phyloP scores from a whole-genome alignment of 192 early-diverging fungal genomes.

The Coemansia sp. region DNA sequence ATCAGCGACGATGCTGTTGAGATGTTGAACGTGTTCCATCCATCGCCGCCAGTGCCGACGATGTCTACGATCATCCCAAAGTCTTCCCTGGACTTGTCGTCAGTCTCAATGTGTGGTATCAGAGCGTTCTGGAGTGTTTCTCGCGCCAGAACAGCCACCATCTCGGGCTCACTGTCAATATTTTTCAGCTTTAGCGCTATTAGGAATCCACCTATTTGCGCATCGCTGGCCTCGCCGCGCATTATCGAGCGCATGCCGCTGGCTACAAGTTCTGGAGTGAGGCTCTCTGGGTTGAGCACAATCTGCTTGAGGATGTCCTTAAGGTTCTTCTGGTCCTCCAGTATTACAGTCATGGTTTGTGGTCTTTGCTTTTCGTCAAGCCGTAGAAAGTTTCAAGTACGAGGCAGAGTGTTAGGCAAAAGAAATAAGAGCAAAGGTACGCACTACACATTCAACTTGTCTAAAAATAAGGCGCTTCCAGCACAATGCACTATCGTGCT shows the following conservation, averaged over 20 bases:
- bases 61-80: slow-evolving; percentile 71
- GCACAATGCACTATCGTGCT: no score
- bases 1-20: slow-evolving; percentile 89
- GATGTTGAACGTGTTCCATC: slow-evolving; percentile 96
- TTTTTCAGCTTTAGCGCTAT: slow-evolving; percentile 67
- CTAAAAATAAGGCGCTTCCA: no score
- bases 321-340: slow-evolving; percentile 15
- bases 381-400: not conserved
- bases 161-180: slow-evolving; percentile 68
- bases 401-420: not conserved
- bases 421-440: not conserved
- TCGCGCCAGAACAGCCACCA: slow-evolving; percentile 75
- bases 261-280: slow-evolving; percentile 60
- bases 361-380: not conserved
- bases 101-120: slow-evolving; percentile 53
- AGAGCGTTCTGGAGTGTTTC: slow-evolving; percentile 72
- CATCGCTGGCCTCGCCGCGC: slow-evolving; percentile 68
- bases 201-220: slow-evolving; percentile 89
- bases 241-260: slow-evolving; percentile 71
- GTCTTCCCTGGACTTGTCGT: slow-evolving; percentile 39
- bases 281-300: slow-evolving; percentile 57
- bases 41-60: slow-evolving; percentile 98
- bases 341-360: not conserved
- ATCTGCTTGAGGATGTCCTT: slow-evolving; percentile 67
- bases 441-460: not conserved